Percentiles rank a stretch among this genome's conserved stretches.
phyloP scores from a whole-genome alignment of 495 filamentous ascomycete species.

The Lasiosphaeris hirsuta region DNA sequence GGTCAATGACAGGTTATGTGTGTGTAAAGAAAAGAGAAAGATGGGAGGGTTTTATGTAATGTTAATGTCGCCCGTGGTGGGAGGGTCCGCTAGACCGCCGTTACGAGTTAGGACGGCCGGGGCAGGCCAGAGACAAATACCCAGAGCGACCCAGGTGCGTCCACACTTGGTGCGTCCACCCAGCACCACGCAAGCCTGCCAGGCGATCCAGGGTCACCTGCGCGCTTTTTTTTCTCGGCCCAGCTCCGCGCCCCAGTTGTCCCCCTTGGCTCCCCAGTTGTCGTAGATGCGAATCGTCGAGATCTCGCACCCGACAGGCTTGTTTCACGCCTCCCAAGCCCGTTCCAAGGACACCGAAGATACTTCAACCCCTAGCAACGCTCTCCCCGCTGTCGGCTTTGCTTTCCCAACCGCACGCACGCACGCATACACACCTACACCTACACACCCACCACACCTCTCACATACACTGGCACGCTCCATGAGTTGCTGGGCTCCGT shows the following conservation, averaged over 20 bases:
- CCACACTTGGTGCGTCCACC: constrained; percentile 14
- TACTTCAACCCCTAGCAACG: constrained; percentile 13
- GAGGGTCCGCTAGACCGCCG: constrained; percentile 32
- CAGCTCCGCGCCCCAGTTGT: constrained; percentile 3
- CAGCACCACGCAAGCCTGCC: background rate
- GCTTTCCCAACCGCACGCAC: background rate
- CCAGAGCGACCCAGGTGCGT: constrained; percentile 10
- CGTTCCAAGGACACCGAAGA: background rate
- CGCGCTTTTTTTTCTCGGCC: constrained; percentile 16
- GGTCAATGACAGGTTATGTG: constrained; percentile 43
- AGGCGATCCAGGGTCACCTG: constrained; percentile 17
- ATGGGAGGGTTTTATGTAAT: constrained; percentile 54
- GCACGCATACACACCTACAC: background rate
- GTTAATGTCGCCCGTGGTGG: constrained; percentile 40
- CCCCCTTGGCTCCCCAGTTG: background rate
- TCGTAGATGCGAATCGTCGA: background rate
- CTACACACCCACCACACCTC: too few relatives aligned
- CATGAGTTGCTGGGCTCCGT: constrained; percentile 2
- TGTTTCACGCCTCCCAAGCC: background rate
- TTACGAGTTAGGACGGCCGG: constrained; percentile 16
- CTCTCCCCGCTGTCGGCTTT: constrained; percentile 2
- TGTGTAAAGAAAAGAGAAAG: constrained; percentile 47
- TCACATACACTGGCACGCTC: background rate
- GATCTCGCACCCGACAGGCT: background rate
- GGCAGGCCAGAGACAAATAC: constrained; percentile 25